These are phyloP conservation scores for Primulina eburnea DNA, from an alignment of 257 asterid species.

Conservation along the genomic window DNA sequence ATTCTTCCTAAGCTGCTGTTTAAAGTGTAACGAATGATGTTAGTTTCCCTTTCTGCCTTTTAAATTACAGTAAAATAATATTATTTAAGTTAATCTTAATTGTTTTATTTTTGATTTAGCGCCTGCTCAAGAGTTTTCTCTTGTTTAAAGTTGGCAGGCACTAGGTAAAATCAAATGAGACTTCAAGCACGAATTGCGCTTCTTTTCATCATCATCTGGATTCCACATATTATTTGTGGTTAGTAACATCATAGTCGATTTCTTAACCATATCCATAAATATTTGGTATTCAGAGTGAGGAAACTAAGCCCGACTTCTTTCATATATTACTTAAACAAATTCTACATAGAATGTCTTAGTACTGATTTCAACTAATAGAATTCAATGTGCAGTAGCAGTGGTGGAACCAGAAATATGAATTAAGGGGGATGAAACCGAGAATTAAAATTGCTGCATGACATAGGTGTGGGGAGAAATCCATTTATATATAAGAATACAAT, in stretches of 20 bases:
- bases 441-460: background rate
- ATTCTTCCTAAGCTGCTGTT: constrained; percentile 21
- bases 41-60: constrained; percentile 21
- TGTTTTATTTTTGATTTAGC: constrained; percentile 6
- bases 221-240: constrained; percentile 57
- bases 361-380: too few species aligned
- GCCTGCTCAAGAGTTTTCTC: background rate
- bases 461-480: background rate
- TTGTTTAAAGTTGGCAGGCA: constrained; percentile 29
- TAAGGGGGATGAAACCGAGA: background rate
- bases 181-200: constrained; percentile 38
- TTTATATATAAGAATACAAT: too few species aligned
- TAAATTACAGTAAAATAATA: background rate
- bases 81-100: background rate
- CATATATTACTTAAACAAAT: background rate
- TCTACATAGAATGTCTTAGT: background rate
- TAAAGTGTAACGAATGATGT: constrained; percentile 30
- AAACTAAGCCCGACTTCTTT: constrained; percentile 1
- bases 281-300: background rate
- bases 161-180: constrained; percentile 42
- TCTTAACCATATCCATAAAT: background rate
- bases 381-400: background rate
- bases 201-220: constrained; percentile 47
- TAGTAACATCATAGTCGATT: constrained; percentile 27
- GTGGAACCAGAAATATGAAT: background rate